Evolutionary conservation across 768 basidiomycete genomes (phyloP).

Genomic region (Pleurotus ostreatus): DNA sequence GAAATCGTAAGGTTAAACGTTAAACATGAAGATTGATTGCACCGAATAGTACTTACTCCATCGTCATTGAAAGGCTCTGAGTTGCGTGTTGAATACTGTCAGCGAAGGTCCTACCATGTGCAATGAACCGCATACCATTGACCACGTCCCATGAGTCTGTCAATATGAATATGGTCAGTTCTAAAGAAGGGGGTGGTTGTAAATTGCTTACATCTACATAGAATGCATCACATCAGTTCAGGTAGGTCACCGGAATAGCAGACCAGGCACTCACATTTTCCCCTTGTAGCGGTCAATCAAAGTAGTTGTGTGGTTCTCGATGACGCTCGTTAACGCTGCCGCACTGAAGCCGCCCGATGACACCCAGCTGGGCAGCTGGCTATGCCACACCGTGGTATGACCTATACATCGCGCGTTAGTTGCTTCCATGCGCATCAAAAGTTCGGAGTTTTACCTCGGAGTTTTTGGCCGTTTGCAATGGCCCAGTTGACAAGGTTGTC

Average conservation of each 20-base stretch:
- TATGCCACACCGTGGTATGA: conserved; percentile 48
- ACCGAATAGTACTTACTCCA: conserved; percentile 17
- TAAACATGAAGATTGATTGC: no score
- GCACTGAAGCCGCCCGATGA: conserved; percentile 37
- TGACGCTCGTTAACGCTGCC: conserved; percentile 35
- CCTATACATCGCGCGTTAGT: conserved; percentile 18
- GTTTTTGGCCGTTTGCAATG: conserved; percentile 38
- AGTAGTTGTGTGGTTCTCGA: conserved; percentile 45
- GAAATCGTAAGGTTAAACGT: no score
- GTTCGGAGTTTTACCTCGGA: conserved; percentile 29
- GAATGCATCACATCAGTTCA: neutral
- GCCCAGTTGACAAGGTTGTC: conserved; percentile 42
- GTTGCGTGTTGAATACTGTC: no score
- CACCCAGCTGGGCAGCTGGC: conserved; percentile 51
- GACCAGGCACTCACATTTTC: conserved; percentile 31
- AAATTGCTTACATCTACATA: neutral
- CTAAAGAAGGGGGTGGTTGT: no score
- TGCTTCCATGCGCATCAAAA: no score
- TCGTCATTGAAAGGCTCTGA: conserved; percentile 40
- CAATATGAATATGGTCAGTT: no score
- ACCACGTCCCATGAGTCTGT: conserved; percentile 40
- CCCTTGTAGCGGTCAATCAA: conserved; percentile 51
- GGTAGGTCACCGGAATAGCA: no score
- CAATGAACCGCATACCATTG: conserved; percentile 23
- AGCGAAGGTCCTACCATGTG: neutral